These are phyloP conservation scores for Acorus calamus DNA, from an alignment of 106 monocot genomes.

Conservation along the genomic window DNA sequence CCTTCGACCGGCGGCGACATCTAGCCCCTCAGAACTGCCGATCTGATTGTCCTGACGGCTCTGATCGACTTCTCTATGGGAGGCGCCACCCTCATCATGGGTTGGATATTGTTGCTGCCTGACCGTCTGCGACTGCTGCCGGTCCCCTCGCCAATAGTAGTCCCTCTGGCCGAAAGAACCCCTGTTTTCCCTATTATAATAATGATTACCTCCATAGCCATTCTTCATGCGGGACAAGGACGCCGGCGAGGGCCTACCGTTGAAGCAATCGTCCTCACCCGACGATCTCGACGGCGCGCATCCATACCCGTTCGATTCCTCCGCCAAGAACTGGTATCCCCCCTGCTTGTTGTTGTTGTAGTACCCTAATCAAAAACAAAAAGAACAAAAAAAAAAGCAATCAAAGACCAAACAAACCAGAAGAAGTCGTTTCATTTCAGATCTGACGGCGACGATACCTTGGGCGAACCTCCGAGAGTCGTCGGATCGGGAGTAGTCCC, in stretches of 20 bases:
- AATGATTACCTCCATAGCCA: constrained; percentile 3
- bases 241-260: neutral
- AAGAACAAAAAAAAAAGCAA: neutral
- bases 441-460: constrained; percentile 28
- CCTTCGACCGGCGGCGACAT: constrained; percentile 15
- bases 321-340: constrained; percentile 32
- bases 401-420: neutral
- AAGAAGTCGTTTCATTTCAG: constrained; percentile 3
- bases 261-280: constrained; percentile 37
- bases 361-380: constrained; percentile 27
- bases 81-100: too few species aligned
- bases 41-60: too few species aligned
- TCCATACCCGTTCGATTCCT: constrained; percentile 32
- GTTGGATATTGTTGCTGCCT: too few species aligned
- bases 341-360: constrained; percentile 28
- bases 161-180: constrained; percentile 17
- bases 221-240: constrained; percentile 22
- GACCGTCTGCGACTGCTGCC: too few species aligned
- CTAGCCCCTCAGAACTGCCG: constrained; percentile 3
- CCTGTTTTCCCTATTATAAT: constrained; percentile 16
- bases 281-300: constrained; percentile 38
- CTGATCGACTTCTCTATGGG: too few species aligned
- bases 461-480: constrained; percentile 53
- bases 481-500: constrained; percentile 29
- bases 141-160: too few species aligned